phyloP scores from a whole-genome alignment of 805 yeast genomes.

The Suhomyces canberraensis region DNA sequence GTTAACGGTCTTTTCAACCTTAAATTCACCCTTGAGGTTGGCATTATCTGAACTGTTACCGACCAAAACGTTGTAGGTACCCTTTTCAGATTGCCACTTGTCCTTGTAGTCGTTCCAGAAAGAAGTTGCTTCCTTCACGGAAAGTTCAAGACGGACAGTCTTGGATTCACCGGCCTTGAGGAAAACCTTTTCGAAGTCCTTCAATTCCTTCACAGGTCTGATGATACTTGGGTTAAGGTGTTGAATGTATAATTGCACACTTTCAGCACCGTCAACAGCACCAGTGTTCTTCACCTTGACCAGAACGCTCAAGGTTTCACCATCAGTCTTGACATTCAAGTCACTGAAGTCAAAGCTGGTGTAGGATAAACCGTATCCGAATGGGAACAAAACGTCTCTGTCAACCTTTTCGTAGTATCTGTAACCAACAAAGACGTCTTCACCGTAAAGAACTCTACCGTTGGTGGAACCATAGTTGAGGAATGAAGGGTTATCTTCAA shows the following conservation, averaged over 20 bases:
- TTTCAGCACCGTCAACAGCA: conserved; percentile 47
- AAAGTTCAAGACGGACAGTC: conserved; percentile 34
- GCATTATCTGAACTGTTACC: conserved; percentile 39
- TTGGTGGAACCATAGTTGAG: conserved; percentile 48
- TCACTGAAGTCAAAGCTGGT: conserved; percentile 45
- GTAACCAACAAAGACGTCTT: conserved; percentile 64
- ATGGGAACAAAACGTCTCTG: conserved; percentile 51
- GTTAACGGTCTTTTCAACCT: conserved; percentile 12
- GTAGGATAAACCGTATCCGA: conserved; percentile 63
- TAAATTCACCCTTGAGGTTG: conserved; percentile 14
- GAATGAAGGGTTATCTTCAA: conserved; percentile 56
- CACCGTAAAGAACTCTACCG: conserved; percentile 59
- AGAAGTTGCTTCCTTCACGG: conserved; percentile 50
- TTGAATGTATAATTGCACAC: conserved; percentile 52
- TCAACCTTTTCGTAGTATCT: conserved; percentile 54
- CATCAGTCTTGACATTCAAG: conserved; percentile 28
- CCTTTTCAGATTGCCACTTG: conserved; percentile 52
- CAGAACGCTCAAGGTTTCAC: conserved; percentile 25
- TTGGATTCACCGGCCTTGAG: conserved; percentile 44
- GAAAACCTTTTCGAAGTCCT: conserved; percentile 51
- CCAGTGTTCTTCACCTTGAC: conserved; percentile 51
- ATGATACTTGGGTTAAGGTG: conserved; percentile 35
- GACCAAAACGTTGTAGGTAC: conserved; percentile 46
- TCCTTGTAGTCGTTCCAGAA: conserved; percentile 49
- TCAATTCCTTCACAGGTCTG: conserved; percentile 59